phyloP scores from a whole-genome alignment of 139 green algal genomes.

The Tetraselmis chui region DNA sequence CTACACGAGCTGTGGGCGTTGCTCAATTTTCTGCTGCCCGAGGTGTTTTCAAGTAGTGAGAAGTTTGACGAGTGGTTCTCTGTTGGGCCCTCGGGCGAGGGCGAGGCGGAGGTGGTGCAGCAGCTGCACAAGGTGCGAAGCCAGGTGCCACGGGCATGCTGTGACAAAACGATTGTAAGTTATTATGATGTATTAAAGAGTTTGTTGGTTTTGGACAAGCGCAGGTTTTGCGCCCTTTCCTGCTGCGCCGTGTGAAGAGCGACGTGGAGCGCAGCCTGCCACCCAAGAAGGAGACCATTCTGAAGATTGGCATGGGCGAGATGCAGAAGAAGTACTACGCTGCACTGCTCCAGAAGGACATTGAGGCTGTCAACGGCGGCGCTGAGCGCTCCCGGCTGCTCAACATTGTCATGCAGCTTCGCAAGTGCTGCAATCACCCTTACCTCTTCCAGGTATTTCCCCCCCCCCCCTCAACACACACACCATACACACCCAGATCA shows the following conservation, averaged over 20 bases:
- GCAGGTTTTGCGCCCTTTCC: conserved; percentile 71
- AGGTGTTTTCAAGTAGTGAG: conserved; percentile 51
- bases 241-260: conserved; percentile 70
- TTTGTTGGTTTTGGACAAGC: conserved; percentile 3
- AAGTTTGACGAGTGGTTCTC: neutral
- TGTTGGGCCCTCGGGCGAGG: conserved; percentile 14
- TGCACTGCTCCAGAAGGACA: conserved; percentile 41
- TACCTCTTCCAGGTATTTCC: conserved; percentile 74
- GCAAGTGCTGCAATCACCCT: conserved; percentile 71
- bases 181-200: no score
- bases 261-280: conserved; percentile 44
- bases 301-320: conserved; percentile 45
- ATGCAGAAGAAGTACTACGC: conserved; percentile 50
- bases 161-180: no score
- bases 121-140: conserved; percentile 49
- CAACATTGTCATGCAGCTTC: conserved; percentile 98
- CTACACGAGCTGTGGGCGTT: conserved; percentile 71
- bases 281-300: conserved; percentile 56
- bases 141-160: no score
- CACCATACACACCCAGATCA: no score
- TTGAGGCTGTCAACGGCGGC: conserved; percentile 48
- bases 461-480: no score
- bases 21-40: conserved; percentile 64
- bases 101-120: conserved; percentile 47
- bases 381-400: conserved; percentile 86